phyloP scores from a whole-genome alignment of 495 filamentous ascomycete species.

The Aspergillus egyptiacus region DNA sequence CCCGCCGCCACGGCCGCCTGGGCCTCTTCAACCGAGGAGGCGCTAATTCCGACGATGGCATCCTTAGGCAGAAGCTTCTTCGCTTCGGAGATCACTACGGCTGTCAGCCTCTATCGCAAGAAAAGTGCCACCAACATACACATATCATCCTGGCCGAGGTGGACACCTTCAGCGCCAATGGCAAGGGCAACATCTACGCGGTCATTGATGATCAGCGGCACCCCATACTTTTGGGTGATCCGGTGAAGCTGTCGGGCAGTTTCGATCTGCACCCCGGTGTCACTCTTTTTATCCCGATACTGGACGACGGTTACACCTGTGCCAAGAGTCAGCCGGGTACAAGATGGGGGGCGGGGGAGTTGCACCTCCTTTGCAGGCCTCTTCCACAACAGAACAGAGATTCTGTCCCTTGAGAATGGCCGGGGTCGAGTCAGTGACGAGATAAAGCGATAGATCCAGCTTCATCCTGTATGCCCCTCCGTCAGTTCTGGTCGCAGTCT shows the following conservation, averaged over 20 bases:
- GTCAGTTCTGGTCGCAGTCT: not conserved
- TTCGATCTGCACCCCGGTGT: constrained; percentile 65
- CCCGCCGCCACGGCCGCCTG: constrained; percentile 59
- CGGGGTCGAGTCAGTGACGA: constrained; percentile 87
- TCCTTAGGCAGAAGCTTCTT: constrained; percentile 65
- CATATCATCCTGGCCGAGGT: constrained; percentile 94
- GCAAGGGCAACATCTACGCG: constrained; percentile 88
- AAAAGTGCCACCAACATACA: constrained; percentile 45
- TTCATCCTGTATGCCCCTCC: too few relatives aligned
- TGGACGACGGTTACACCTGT: constrained; percentile 79
- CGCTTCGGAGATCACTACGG: constrained; percentile 56
- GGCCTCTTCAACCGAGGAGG: constrained; percentile 62
- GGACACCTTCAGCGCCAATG: constrained; percentile 80
- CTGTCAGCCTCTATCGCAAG: constrained; percentile 7
- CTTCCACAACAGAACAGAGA: constrained; percentile 67
- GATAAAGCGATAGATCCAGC: constrained; percentile 64
- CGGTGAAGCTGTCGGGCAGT: constrained; percentile 64
- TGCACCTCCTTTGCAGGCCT: constrained; percentile 65
- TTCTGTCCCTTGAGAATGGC: constrained; percentile 67
- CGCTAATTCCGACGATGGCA: constrained; percentile 67
- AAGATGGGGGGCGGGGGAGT: constrained; percentile 1
- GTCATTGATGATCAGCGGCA: constrained; percentile 92
- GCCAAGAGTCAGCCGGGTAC: constrained; percentile 14
- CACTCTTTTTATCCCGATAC: constrained; percentile 80
- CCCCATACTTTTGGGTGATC: constrained; percentile 57